Evolutionary conservation across 352 stramenopile genomes (phyloP), one percentile per base, ranked within the genome.

Genomic region (Phytophthora citrophthora): DNA sequence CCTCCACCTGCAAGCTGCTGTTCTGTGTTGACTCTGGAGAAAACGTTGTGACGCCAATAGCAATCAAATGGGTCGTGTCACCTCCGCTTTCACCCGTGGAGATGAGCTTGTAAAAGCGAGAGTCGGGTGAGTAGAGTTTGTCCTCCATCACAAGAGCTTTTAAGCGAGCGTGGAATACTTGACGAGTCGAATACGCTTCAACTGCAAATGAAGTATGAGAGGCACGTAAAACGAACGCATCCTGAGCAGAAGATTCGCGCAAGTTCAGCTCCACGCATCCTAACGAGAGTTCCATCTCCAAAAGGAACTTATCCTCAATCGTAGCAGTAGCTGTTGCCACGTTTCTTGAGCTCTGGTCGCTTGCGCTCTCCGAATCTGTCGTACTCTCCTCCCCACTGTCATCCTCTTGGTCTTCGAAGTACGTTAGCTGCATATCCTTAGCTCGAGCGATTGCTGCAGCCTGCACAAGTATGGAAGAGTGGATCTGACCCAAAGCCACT

Each of bases 101-200:
- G 53, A 91, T 80, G n/a, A 93, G 63, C 24, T 88, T 57, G n/a
- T 77, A 86, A 49, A 79, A 93, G 24, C 63, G 61, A 8, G 81
- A 93, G 13, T 66, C 51, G 5, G 64, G 5, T 12, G 64, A 51
- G 46, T 93, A 87, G 2, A 93, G 59, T 47, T 79, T 82, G 50
- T 93, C 84, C 62, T 93, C 77, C 81, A 93, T 90, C 39, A 85
- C 45, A 6, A 93, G 62, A 4, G 79, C 64, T 50, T 82, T 75
- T 18, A 93, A 50, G 20, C 71, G 64, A 41, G 81, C 79, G 66
- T 86, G 74, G 15, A 88, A 64, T 6, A 68, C 60, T 27, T 83
- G 83, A 40, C 85, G 76, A 13, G 68, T 69, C 12, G 79, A 71
- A 31, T 87, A 90, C 5, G 73, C 54, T 9, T 70, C 61, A 13